phyloP scores from a whole-genome alignment of 2,329 filamentous ascomycete species.

The Penicillium sp. region DNA sequence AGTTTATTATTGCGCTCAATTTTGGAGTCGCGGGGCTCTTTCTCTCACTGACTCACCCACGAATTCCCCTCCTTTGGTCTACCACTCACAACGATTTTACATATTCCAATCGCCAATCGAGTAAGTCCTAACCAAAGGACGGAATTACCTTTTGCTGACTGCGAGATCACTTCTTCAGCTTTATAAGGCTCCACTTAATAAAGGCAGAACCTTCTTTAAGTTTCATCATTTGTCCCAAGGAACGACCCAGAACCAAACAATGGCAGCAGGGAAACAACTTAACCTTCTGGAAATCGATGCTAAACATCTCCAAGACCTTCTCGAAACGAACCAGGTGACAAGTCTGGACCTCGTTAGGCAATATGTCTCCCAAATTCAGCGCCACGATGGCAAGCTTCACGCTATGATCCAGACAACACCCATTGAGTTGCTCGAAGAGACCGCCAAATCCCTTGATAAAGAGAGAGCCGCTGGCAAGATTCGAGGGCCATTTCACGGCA shows the following conservation, averaged over 20 bases:
- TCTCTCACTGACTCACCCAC: too few relatives aligned
- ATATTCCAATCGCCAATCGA: too few relatives aligned
- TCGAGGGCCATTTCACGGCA: constrained; percentile 36
- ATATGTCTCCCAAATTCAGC: constrained; percentile 9
- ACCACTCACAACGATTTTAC: too few relatives aligned
- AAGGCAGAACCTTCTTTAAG: too few relatives aligned
- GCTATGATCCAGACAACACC: constrained; percentile 13
- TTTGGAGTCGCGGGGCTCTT: background rate
- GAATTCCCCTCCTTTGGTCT: too few relatives aligned
- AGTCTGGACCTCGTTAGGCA: constrained; percentile 6
- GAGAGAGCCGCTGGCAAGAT: constrained; percentile 30
- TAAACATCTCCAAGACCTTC: constrained; percentile 1
- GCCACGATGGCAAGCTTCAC: constrained; percentile 6
- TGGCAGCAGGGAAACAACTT: background rate
- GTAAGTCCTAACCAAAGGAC: too few relatives aligned
- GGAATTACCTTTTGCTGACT: too few relatives aligned
- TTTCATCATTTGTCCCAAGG: too few relatives aligned
- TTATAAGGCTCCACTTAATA: too few relatives aligned
- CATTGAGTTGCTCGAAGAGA: constrained; percentile 8
- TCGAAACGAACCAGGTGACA: constrained; percentile 2
- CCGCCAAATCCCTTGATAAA: constrained; percentile 27
- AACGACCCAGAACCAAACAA: too few relatives aligned
- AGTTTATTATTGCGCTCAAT: background rate
- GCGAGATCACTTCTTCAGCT: too few relatives aligned
- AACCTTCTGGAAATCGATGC: constrained; percentile 9